A percentile compares a stretch with the other conserved stretches of the same genome.
phyloP scores from a whole-genome alignment of 1,139 yeast species.

The Debaryomyces psychrophilus region DNA sequence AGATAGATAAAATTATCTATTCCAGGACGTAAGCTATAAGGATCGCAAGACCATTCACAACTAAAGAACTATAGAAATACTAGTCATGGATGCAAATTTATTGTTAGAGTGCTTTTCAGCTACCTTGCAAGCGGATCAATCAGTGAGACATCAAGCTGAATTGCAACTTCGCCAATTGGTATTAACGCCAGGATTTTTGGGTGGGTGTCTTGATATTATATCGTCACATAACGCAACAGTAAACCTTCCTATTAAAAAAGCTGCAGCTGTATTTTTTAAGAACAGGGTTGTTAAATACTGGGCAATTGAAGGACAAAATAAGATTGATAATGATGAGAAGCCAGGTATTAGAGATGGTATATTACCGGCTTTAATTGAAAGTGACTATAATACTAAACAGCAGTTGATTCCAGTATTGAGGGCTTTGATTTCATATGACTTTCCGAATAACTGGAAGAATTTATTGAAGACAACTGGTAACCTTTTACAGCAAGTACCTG shows the following conservation, averaged over 20 bases:
- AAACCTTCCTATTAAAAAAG: slow-evolving; percentile 61
- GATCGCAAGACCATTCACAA: not conserved
- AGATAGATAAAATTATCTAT: not conserved
- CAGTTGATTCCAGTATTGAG: slow-evolving; percentile 75
- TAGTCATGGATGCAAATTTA: slow-evolving; percentile 63
- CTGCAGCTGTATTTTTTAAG: slow-evolving; percentile 87
- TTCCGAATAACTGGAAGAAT: slow-evolving; percentile 70
- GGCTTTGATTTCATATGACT: slow-evolving; percentile 67
- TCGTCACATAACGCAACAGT: slow-evolving; percentile 48
- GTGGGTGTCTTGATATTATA: slow-evolving; percentile 80
- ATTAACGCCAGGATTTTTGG: slow-evolving; percentile 69
- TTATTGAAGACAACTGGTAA: slow-evolving; percentile 61
- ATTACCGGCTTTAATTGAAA: slow-evolving; percentile 43
- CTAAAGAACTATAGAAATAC: not conserved
- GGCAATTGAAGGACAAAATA: slow-evolving; percentile 39
- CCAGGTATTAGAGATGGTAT: slow-evolving; percentile 68
- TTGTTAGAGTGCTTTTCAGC: slow-evolving; percentile 80
- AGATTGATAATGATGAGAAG: slow-evolving; percentile 69
- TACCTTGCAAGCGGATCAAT: slow-evolving; percentile 72
- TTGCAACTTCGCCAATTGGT: slow-evolving; percentile 60
- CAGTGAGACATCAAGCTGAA: slow-evolving; percentile 71
- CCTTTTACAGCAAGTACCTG: slow-evolving; percentile 49
- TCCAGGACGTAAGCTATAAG: not conserved
- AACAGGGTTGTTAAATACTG: slow-evolving; percentile 72
- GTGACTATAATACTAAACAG: slow-evolving; percentile 53